Evolutionary conservation across 192 early-diverging fungal genomes (phyloP).

Genomic region (Coemansia umbellata): DNA sequence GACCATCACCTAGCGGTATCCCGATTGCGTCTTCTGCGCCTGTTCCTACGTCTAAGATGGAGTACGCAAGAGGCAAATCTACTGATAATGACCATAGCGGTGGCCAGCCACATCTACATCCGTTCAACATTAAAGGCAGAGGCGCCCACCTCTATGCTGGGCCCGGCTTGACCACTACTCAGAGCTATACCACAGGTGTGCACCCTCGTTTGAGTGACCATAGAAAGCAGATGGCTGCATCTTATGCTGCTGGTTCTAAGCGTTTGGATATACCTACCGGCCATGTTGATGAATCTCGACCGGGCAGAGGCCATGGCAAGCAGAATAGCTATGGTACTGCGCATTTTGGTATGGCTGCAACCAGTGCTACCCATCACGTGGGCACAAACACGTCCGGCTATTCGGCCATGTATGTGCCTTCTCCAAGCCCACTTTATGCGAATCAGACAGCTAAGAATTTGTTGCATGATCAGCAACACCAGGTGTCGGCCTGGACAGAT

Average conservation of each 20-base stretch:
- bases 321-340: not conserved
- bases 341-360: not conserved
- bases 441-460: not conserved
- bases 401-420: not conserved
- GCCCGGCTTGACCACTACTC: not conserved
- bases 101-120: not conserved
- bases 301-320: not conserved
- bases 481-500: not conserved
- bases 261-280: not conserved
- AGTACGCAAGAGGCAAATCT: conserved; percentile 1
- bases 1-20: not conserved
- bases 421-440: not conserved
- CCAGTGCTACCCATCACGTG: not conserved
- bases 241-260: conserved; percentile 21
- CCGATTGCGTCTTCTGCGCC: conserved; percentile 42
- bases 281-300: not conserved
- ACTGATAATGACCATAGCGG: conserved; percentile 1
- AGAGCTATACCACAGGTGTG: not conserved
- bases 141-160: conserved; percentile 10
- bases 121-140: conserved; percentile 13
- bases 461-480: not conserved
- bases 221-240: conserved; percentile 12
- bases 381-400: not conserved
- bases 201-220: not conserved
- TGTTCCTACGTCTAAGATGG: conserved; percentile 23